These are phyloP conservation scores for Silene noctiflora DNA, from an alignment of 179 eudicot species.

Conservation along the genomic window DNA sequence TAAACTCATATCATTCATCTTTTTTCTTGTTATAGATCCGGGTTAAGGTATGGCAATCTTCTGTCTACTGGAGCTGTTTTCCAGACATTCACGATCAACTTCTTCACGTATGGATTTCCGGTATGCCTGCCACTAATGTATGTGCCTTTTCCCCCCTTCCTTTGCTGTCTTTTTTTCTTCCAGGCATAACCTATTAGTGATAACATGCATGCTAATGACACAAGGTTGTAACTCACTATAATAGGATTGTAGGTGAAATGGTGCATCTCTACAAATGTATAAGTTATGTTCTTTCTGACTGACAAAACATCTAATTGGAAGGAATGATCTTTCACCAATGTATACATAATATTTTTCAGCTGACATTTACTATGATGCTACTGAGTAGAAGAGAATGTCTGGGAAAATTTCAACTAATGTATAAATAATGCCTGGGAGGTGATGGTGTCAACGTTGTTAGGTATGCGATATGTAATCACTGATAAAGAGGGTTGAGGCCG, in stretches of 20 bases:
- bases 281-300: neutral
- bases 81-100: conserved; percentile 76
- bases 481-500: neutral
- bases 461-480: neutral
- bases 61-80: conserved; percentile 64
- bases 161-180: neutral
- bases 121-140: conserved; percentile 37
- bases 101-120: conserved; percentile 93
- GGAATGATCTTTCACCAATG: neutral
- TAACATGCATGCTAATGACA: neutral
- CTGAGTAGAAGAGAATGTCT: neutral
- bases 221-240: neutral
- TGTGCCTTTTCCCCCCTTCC: conserved; percentile 9
- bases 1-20: neutral
- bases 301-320: neutral
- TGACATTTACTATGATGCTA: neutral
- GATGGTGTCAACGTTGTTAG: neutral
- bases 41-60: conserved; percentile 64
- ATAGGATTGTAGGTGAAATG: neutral
- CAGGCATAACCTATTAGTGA: neutral
- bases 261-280: neutral
- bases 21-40: conserved; percentile 54
- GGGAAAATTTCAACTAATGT: neutral
- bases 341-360: neutral
- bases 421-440: neutral